A percentile compares a stretch with the other conserved stretches of the same genome.
Evolutionary conservation across 1,284 basidiomycete genomes (phyloP).

Genomic region (Irpex sp.): DNA sequence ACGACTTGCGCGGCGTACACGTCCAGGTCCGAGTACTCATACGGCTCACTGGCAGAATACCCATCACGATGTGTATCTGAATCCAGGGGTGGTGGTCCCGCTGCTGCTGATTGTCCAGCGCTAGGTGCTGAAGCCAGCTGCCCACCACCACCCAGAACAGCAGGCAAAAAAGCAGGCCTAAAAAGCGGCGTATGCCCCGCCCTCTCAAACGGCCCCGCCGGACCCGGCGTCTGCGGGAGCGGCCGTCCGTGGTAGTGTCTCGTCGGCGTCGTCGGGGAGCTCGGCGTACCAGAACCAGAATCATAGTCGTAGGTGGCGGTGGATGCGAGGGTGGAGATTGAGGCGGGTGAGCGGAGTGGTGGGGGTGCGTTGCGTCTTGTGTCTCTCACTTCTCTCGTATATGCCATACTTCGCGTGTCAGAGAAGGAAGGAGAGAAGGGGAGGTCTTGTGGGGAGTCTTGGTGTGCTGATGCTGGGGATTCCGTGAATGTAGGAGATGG

Average conservation of each 20-base stretch:
- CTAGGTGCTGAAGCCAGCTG: no score
- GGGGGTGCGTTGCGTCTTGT: background rate
- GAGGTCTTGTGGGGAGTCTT: background rate
- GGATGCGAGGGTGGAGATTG: constrained; percentile 1
- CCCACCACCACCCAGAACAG: no score
- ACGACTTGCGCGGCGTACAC: constrained; percentile 50
- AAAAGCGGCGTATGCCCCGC: constrained; percentile 1
- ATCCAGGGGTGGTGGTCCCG: no score
- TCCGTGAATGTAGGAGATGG: background rate
- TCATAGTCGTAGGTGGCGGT: constrained; percentile 7
- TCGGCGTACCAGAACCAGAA: constrained; percentile 20
- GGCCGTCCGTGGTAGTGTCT: constrained; percentile 32
- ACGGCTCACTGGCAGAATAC: constrained; percentile 13
- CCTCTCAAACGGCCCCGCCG: constrained; percentile 15
- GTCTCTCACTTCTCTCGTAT: background rate
- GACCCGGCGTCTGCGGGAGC: constrained; percentile 26
- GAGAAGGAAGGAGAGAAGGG: no score
- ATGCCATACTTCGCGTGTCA: background rate
- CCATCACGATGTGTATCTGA: no score
- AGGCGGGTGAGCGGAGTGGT: constrained; percentile 1
- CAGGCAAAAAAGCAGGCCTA: background rate
- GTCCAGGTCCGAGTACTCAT: constrained; percentile 58
- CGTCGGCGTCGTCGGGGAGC: constrained; percentile 17
- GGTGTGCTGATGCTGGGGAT: background rate
- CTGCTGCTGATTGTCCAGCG: no score